Evolutionary conservation across 306 rosid genomes (phyloP).

Genomic region (Prunus armeniaca): DNA sequence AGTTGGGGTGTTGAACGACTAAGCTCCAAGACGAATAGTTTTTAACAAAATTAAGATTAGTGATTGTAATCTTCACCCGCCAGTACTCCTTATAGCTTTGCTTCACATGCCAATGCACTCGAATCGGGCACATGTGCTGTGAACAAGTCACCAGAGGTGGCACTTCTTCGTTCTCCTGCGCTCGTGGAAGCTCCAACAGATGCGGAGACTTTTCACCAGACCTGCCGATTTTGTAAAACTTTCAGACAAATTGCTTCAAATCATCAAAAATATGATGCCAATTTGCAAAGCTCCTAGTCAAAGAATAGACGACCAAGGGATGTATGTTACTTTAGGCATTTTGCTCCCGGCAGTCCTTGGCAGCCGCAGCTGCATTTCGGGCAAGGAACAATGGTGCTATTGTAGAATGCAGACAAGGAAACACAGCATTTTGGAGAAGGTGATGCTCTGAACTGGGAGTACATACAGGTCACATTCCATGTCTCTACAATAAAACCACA

Average conservation of each 20-base stretch:
- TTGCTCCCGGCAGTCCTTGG: constrained; percentile 49
- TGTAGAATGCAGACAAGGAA: constrained; percentile 77
- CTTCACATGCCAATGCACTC: constrained; percentile 84
- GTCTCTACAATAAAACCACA: constrained; percentile 46
- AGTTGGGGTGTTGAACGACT: constrained; percentile 70
- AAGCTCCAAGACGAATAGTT: constrained; percentile 80
- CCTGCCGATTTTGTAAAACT: constrained; percentile 27
- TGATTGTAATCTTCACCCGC: constrained; percentile 75
- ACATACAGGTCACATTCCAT: constrained; percentile 72
- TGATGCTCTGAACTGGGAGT: constrained; percentile 64
- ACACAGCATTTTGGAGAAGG: constrained; percentile 71
- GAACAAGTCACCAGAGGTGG: constrained; percentile 55
- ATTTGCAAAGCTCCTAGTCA: not conserved
- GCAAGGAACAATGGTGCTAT: constrained; percentile 57
- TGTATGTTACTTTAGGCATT: constrained; percentile 52
- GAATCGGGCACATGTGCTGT: constrained; percentile 75
- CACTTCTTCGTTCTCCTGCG: not conserved
- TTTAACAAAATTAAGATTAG: constrained; percentile 58
- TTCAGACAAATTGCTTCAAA: not conserved
- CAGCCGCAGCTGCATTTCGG: constrained; percentile 77
- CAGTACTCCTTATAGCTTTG: constrained; percentile 70
- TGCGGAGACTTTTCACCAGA: constrained; percentile 32
- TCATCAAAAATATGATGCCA: no score
- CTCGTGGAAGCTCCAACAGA: constrained; percentile 42
- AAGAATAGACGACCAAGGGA: constrained; percentile 8